Evolutionary conservation across 352 stramenopile genomes (phyloP).

Genomic region (Phytophthora colocasiae): DNA sequence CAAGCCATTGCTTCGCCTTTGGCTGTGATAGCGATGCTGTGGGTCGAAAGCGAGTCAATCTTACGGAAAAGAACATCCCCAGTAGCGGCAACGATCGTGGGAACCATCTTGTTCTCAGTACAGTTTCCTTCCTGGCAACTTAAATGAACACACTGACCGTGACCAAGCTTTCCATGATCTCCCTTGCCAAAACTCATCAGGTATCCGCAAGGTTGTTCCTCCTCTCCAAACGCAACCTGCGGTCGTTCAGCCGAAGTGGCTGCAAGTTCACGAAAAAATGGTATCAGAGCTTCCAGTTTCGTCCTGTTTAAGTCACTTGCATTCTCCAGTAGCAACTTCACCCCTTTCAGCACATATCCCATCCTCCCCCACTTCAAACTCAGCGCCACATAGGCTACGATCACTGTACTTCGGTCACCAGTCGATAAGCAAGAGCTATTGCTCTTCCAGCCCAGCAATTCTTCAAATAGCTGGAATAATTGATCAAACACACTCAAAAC

Average conservation of each 20-base stretch:
- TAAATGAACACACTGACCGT: conserved; percentile 73
- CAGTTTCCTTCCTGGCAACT: conserved; percentile 79
- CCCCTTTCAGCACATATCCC: conserved; percentile 50
- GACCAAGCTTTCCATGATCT: conserved; percentile 84
- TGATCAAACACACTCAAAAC: conserved; percentile 63
- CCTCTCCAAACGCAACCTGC: conserved; percentile 26
- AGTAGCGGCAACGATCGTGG: conserved; percentile 68
- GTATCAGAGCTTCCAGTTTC: conserved; percentile 39
- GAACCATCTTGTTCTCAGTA: conserved; percentile 81
- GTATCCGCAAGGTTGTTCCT: conserved; percentile 47
- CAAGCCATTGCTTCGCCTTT: conserved; percentile 77
- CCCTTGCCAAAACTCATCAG: conserved; percentile 89
- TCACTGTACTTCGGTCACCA: conserved; percentile 40
- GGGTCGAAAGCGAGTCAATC: conserved; percentile 86
- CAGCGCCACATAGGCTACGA: conserved; percentile 66
- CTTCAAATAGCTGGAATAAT: conserved; percentile 53
- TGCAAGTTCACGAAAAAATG: conserved; percentile 54
- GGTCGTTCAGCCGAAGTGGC: conserved; percentile 34
- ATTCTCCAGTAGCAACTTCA: conserved; percentile 50
- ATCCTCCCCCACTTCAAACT: conserved; percentile 77
- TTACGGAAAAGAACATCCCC: conserved; percentile 60
- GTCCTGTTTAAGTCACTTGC: conserved; percentile 6
- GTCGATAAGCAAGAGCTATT: conserved; percentile 13
- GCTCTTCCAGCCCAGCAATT: conserved; percentile 37
- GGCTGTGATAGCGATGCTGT: conserved; percentile 77